Evolutionary conservation across 192 early-diverging fungal genomes (phyloP).

Genomic region (Spinellus fusiger): DNA sequence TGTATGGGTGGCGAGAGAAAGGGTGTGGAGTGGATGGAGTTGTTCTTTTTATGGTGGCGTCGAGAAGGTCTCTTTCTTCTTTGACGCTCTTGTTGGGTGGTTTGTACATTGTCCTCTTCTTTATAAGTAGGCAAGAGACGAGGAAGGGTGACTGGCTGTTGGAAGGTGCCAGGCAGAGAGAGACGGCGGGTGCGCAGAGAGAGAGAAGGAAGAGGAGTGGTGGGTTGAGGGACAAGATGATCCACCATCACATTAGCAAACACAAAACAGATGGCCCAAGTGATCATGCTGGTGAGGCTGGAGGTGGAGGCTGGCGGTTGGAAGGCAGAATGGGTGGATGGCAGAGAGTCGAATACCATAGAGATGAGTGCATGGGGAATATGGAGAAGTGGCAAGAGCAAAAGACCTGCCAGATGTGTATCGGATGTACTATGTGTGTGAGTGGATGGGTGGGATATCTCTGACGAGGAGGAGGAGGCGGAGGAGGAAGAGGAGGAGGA

Average conservation of each 20-base stretch:
- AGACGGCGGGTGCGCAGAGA: conserved; percentile 3
- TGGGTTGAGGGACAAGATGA: neutral
- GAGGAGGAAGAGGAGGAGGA: neutral
- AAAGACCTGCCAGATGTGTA: neutral
- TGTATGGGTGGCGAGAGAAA: neutral
- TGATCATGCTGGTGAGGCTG: conserved; percentile 2
- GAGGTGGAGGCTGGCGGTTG: neutral
- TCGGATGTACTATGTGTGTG: neutral
- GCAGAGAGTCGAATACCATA: conserved; percentile 7
- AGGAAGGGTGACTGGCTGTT: neutral
- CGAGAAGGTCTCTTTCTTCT: too few species aligned
- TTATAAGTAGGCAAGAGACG: neutral
- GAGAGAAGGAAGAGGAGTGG: neutral
- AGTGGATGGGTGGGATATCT: neutral
- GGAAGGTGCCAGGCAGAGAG: conserved; percentile 8
- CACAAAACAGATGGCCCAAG: conserved; percentile 4
- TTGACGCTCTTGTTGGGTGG: neutral
- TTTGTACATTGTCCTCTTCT: too few species aligned
- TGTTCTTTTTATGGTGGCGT: neutral
- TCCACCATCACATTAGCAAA: conserved; percentile 6
- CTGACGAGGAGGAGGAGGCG: neutral
- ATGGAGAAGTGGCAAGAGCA: conserved; percentile 8
- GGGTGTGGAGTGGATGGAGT: neutral
- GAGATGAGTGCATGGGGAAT: conserved; percentile 11
- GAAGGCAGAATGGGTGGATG: neutral